Percentiles rank a stretch among this genome's conserved stretches.
phyloP scores from a whole-genome alignment of 768 basidiomycete genomes.

The Lyophyllum shimeji region DNA sequence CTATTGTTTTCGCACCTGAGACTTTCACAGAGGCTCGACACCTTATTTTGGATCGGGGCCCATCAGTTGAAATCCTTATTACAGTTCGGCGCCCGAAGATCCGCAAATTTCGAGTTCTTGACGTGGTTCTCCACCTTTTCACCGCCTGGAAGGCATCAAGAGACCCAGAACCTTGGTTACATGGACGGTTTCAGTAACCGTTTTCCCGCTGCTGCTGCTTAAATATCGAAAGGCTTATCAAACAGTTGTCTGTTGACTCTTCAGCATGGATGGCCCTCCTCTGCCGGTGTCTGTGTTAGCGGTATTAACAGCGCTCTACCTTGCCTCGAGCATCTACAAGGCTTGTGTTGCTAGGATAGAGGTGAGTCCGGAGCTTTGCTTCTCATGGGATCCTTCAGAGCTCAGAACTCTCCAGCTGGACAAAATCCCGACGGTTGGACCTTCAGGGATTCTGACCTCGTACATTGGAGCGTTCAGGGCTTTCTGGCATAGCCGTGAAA shows the following conservation, averaged over 20 bases:
- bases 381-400: neutral
- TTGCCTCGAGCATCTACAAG: conserved; percentile 1
- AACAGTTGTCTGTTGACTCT: neutral
- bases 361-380: neutral
- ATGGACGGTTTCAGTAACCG: neutral
- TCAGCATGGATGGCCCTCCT: neutral
- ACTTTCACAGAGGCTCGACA: no score
- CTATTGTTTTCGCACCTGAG: neutral
- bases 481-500: conserved; percentile 12
- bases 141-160: neutral
- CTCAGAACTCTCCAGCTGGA: conserved; percentile 11
- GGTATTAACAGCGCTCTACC: neutral
- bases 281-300: no score
- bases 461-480: conserved; percentile 27
- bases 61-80: neutral
- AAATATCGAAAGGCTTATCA: neutral
- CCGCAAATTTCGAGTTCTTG: neutral
- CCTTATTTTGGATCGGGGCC: no score
- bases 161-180: neutral
- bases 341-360: conserved; percentile 3
- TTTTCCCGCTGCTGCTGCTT: neutral
- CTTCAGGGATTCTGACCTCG: conserved; percentile 28
- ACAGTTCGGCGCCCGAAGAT: neutral
- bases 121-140: neutral
- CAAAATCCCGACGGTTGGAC: conserved; percentile 31